Conservation (phyloP, 192 early-diverging fungal species). For the Dissophora globulifera region DNA sequence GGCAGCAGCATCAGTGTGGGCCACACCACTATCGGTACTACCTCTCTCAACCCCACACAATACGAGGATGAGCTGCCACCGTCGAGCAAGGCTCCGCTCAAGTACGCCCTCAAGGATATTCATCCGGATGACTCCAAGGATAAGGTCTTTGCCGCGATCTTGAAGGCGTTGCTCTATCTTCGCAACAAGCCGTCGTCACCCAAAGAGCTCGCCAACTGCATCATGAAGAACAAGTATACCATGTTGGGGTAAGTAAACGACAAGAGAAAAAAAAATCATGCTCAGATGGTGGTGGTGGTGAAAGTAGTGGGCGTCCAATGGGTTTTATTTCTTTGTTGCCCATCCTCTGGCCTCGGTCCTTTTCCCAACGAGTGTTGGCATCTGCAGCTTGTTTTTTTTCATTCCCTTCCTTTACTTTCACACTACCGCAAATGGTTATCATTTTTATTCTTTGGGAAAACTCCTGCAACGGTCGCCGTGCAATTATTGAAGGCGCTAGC, state of each 20-base stretch:
- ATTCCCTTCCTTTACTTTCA: no score
- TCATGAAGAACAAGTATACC: slow-evolving; percentile 82
- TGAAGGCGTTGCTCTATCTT: slow-evolving; percentile 80
- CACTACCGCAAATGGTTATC: no score
- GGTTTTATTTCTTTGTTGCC: no score
- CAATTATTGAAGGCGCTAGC: no score
- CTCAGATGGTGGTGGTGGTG: no score
- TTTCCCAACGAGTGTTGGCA: no score
- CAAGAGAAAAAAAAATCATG: no score
- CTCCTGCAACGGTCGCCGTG: no score
- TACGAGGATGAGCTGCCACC: slow-evolving; percentile 44
- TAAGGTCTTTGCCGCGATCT: slow-evolving; percentile 89
- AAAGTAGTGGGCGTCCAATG: no score
- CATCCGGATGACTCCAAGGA: slow-evolving; percentile 84
- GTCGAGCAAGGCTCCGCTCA: slow-evolving; percentile 42
- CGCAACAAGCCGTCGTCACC: slow-evolving; percentile 85
- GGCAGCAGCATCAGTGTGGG: neutral
- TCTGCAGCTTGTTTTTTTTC: no score
- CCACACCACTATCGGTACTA: slow-evolving; percentile 19
- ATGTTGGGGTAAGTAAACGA: slow-evolving; percentile 71
- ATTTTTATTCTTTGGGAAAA: no score
- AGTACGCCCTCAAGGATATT: slow-evolving; percentile 57
- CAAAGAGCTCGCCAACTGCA: slow-evolving; percentile 81
- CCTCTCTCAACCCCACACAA: slow-evolving; percentile 9
- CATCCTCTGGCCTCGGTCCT: no score